Conservation (phyloP, 225 moss, liverwort and hornwort species). For the Thuidium tamariscinum region DNA sequence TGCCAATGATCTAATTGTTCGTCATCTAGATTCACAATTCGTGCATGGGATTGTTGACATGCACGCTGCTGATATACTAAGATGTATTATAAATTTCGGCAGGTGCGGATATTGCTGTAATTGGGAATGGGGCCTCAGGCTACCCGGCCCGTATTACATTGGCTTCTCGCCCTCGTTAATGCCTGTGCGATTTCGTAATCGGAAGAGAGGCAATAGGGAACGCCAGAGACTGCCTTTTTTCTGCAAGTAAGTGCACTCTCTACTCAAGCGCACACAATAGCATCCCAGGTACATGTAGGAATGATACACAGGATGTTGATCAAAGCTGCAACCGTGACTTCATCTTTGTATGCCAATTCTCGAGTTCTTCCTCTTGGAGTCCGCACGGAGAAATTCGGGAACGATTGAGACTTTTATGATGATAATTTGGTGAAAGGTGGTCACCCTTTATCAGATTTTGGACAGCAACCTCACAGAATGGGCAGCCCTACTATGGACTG, state of each 20-base stretch:
- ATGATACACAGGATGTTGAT: not conserved
- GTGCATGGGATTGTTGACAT: not conserved
- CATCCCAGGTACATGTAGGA: not conserved
- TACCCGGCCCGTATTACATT: slow-evolving; percentile 69
- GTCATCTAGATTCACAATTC: not conserved
- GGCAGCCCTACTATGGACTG: slow-evolving; percentile 84
- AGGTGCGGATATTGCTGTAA: slow-evolving; percentile 99
- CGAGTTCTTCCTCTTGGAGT: not conserved
- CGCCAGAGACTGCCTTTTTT: slow-evolving; percentile 42
- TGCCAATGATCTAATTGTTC: not conserved
- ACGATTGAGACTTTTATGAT: not conserved
- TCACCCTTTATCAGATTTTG: slow-evolving; percentile 55
- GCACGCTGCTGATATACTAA: not conserved
- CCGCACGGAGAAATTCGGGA: not conserved
- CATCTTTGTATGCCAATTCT: not conserved
- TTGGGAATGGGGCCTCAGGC: slow-evolving; percentile 94
- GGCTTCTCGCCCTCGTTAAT: slow-evolving; percentile 77
- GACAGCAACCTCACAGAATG: slow-evolving; percentile 70
- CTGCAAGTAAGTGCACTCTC: slow-evolving; percentile 43
- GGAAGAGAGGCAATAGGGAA: slow-evolving; percentile 40
- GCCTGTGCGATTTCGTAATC: slow-evolving; percentile 69
- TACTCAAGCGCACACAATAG: not conserved
- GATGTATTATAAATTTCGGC: not conserved
- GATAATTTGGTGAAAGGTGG: not conserved
- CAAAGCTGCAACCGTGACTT: not conserved